These are phyloP conservation scores for Linnemannia hyalina DNA, from an alignment of 192 early-diverging fungal species.

Conservation along the genomic window DNA sequence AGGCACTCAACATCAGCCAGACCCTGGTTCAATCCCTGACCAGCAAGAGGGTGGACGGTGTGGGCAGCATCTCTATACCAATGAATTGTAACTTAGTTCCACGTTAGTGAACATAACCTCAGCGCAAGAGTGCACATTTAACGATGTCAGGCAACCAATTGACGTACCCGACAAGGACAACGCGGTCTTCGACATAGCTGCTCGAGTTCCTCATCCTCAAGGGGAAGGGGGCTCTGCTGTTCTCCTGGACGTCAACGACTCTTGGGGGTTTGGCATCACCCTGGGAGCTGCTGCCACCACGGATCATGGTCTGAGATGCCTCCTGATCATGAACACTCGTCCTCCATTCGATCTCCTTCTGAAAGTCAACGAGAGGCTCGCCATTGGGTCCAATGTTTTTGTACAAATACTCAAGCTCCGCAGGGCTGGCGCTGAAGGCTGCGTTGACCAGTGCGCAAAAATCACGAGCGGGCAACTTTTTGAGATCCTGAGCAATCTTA, in stretches of 20 bases:
- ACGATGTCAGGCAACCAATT: not conserved
- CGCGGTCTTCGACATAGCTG: conserved; percentile 79
- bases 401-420: conserved; percentile 82
- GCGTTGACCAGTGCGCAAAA: conserved; percentile 86
- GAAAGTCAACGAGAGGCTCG: conserved; percentile 62
- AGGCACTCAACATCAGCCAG: conserved; percentile 86
- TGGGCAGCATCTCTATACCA: conserved; percentile 90
- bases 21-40: conserved; percentile 97
- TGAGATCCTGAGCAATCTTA: conserved; percentile 72
- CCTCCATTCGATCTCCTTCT: conserved; percentile 79
- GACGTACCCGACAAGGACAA: conserved; percentile 87
- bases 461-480: conserved; percentile 67
- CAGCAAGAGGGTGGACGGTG: conserved; percentile 94
- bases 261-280: conserved; percentile 67
- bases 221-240: conserved; percentile 85
- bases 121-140: too few species aligned
- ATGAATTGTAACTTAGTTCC: too few species aligned
- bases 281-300: not conserved
- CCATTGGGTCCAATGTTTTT: conserved; percentile 63
- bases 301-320: conserved; percentile 4
- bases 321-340: conserved; percentile 55
- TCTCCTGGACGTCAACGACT: conserved; percentile 73
- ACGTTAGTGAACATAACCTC: too few species aligned
- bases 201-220: conserved; percentile 85
- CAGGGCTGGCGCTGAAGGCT: conserved; percentile 77